A percentile compares a stretch with the other conserved stretches of the same genome.
These are phyloP conservation scores for Elongisporangium anandrum DNA, from an alignment of 352 stramenopile species.

Conservation along the genomic window DNA sequence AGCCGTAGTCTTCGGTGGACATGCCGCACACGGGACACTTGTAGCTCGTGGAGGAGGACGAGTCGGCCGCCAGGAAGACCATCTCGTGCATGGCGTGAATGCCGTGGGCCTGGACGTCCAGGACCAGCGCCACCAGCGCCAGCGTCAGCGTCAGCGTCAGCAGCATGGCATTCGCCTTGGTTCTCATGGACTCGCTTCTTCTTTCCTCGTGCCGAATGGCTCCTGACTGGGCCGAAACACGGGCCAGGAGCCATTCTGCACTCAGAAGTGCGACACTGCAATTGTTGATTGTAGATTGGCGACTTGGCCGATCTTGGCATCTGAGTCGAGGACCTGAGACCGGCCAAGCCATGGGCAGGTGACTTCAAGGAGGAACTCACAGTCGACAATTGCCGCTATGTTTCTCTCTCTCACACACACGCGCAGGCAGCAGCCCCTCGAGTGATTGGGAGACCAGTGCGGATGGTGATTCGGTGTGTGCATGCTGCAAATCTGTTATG, in stretches of 20 bases:
- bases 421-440: no score
- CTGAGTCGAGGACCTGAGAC: neutral
- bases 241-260: neutral
- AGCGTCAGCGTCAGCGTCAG: neutral
- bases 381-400: neutral
- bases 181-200: neutral
- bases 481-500: no score
- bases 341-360: no score
- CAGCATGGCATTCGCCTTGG: neutral
- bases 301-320: no score
- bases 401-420: no score
- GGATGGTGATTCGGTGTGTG: no score
- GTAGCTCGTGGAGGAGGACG: slow-evolving; percentile 23
- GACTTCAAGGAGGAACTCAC: neutral
- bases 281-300: neutral
- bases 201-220: neutral
- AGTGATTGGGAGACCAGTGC: no score
- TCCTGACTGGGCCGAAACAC: neutral
- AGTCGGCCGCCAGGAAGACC: slow-evolving; percentile 8
- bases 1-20: slow-evolving; percentile 43
- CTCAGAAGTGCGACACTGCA: neutral
- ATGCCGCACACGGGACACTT: slow-evolving; percentile 75
- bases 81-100: slow-evolving; percentile 16
- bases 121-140: neutral
- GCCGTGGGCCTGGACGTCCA: slow-evolving; percentile 4